Evolutionary conservation across 805 yeast species (phyloP).

Genomic region (Maudiozyma turicensis): DNA sequence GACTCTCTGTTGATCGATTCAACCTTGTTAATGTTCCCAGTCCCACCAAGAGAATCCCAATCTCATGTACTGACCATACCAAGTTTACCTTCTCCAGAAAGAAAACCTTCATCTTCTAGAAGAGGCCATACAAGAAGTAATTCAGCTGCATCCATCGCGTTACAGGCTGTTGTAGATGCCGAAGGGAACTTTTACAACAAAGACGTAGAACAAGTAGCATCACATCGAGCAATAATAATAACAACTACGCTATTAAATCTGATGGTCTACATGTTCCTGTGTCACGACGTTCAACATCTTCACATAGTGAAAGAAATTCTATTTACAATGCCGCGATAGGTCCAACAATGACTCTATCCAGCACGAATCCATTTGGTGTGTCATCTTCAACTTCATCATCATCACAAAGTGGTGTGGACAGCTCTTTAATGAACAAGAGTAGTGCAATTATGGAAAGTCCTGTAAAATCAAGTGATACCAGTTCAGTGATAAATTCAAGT

Average conservation of each 20-base stretch:
- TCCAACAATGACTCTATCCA: neutral
- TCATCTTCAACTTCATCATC: slow-evolving; percentile 8
- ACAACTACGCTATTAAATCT: neutral
- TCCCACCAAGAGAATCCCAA: slow-evolving; percentile 62
- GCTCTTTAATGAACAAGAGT: slow-evolving; percentile 17
- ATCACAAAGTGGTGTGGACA: slow-evolving; percentile 14
- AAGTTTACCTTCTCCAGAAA: slow-evolving; percentile 26
- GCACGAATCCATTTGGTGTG: neutral
- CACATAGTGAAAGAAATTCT: neutral
- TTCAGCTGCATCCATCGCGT: slow-evolving; percentile 53
- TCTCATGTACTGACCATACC: slow-evolving; percentile 47
- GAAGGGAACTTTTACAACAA: slow-evolving; percentile 25
- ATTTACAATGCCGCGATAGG: neutral
- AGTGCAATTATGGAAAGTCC: slow-evolving; percentile 23
- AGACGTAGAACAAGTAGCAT: neutral
- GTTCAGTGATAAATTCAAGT: slow-evolving; percentile 1
- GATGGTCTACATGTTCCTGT: neutral
- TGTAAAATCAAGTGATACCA: neutral
- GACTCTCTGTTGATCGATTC: slow-evolving; percentile 28
- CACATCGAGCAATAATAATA: neutral
- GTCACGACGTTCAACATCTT: neutral
- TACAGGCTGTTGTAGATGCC: slow-evolving; percentile 67
- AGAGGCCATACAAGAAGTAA: slow-evolving; percentile 31
- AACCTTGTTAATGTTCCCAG: slow-evolving; percentile 38
- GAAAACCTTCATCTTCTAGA: slow-evolving; percentile 8